Evolutionary conservation across 805 yeast genomes (phyloP), one percentile per base, ranked within the genome.

Genomic region (Wickerhamiella allomyrinae): DNA sequence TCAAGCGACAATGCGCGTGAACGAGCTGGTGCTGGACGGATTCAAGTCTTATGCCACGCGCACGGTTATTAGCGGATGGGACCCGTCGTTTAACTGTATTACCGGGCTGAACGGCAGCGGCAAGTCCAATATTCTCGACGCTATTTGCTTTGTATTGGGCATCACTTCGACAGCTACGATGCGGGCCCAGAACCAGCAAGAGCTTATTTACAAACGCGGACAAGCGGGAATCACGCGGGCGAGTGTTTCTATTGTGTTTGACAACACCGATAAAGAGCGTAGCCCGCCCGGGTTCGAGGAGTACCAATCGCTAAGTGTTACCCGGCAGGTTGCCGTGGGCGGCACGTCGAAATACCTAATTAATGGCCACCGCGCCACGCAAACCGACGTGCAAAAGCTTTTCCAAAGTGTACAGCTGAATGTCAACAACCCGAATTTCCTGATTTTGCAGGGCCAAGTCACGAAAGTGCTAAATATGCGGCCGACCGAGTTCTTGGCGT

Each of bases 141-240:
- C 99, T 43, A 89, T 91, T 44, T 91, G 98, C 62, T 91, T 91
- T 61, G 99, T 93, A n/a, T 68, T 91, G 25, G 99, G 99, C 42
- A 87, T 91, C 46, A 79, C 95, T 1, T 76, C 94, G 10, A 86
- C 89, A 91, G 59, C 83, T n/a, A 82, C 94, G 0, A 95, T 93
- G 21, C 70, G 99, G 57, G 99, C 98, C 0, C 78, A 85, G 5
- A 87, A 79, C 56, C 66, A 87, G 33, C 96, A 89, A 56, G 99
- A 91, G 60, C 72, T 91, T 57, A 91, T 91, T 40, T 91, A 91
- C 59, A 91, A 91, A 54, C 74, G 97, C 52, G 98, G 98, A 10
- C 98, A 91, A 59, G 97, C 98, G 0, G 97, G 97, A 50, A 89
- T 89, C 11, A 87, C 96, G 1, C 87, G 85, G 57, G 98, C 98